A percentile compares a stretch with the other conserved stretches of the same genome.
phyloP scores from a whole-genome alignment of 2,329 filamentous ascomycete species.

The Falciphora oryzae region DNA sequence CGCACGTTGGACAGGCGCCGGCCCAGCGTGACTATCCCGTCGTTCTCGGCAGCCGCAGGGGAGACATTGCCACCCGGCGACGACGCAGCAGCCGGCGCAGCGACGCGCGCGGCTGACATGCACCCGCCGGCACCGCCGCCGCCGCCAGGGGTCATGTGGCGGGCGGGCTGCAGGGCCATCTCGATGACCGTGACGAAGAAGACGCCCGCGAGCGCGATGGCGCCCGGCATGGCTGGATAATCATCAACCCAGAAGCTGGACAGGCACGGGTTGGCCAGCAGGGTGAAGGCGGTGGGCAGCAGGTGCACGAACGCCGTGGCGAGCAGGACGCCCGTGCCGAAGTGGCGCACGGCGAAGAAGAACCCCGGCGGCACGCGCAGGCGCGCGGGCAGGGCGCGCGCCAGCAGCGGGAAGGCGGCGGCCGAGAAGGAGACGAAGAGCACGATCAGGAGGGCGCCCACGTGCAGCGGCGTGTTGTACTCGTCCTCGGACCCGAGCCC shows the following conservation, averaged over 20 bases:
- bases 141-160: slow-evolving; percentile 19
- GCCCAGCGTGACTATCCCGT: background rate
- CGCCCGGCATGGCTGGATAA: slow-evolving; percentile 71
- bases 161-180: slow-evolving; percentile 47
- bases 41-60: too few species aligned
- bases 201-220: slow-evolving; percentile 73
- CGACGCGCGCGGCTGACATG: slow-evolving; percentile 12
- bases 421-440: slow-evolving; percentile 41
- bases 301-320: slow-evolving; percentile 78
- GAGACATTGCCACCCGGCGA: background rate
- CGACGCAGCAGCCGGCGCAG: slow-evolving; percentile 7
- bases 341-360: slow-evolving; percentile 57
- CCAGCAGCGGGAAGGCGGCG: slow-evolving; percentile 49
- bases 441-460: slow-evolving; percentile 49
- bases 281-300: slow-evolving; percentile 61
- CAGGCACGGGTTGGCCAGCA: slow-evolving; percentile 62
- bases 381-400: slow-evolving; percentile 39
- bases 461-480: slow-evolving; percentile 54
- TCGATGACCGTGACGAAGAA: slow-evolving; percentile 68
- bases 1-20: background rate
- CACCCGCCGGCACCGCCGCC: background rate
- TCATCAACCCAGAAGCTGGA: slow-evolving; percentile 72
- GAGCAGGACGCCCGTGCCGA: slow-evolving; percentile 74
- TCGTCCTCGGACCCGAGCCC: slow-evolving; percentile 24
- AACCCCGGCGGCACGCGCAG: slow-evolving; percentile 49